Base-by-base conservation (phyloP, 805 yeast genomes). In the Candida pseudoglaebosa region DNA sequence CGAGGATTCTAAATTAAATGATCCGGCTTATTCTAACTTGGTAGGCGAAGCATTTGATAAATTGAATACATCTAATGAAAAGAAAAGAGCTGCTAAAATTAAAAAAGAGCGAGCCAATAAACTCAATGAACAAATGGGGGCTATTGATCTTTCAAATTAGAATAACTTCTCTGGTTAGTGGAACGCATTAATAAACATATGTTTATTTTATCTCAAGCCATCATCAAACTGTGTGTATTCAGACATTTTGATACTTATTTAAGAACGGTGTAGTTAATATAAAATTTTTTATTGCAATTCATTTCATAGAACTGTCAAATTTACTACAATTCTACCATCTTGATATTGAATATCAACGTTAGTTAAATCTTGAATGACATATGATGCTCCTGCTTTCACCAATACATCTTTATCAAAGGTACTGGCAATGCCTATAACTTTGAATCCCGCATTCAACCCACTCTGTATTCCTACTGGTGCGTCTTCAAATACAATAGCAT, bases 91-190 rank as follows among this genome's bases (percentile, higher is more conserved):
- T 8, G 62, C 53, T 31, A 57, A 52, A 38, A 56, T 64, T 34
- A 62, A 59, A 39, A 67, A 66, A 45, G 71, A 65, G 13, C 53
- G 72, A 40, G 57, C 49, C 15, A 47, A 61, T 24, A 68, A 68
- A 44, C 30, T 65, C 12, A 47, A 56, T 4, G 61, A 61, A 30
- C 54, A 61, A 34, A 47, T 68, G 40, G 60, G 59, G 7, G 62
- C 53, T 8, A 53, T 66, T 34, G 47, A 48, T 16, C 32, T 47
- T 16, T 39, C 29, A 36, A 21, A 18, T 8, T 12, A 12, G 19
- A 14, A 7, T 19, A 30, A 12, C n/a, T n/a, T n/a, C n/a, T n/a
- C n/a, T n/a, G n/a, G n/a, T n/a, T n/a, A n/a, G n/a, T n/a, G n/a
- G n/a, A n/a, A n/a, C n/a, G n/a, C n/a, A n/a, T n/a, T n/a, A n/a